Base-by-base conservation (phyloP, 805 yeast genomes). In the Metschnikowia reukaufii region DNA sequence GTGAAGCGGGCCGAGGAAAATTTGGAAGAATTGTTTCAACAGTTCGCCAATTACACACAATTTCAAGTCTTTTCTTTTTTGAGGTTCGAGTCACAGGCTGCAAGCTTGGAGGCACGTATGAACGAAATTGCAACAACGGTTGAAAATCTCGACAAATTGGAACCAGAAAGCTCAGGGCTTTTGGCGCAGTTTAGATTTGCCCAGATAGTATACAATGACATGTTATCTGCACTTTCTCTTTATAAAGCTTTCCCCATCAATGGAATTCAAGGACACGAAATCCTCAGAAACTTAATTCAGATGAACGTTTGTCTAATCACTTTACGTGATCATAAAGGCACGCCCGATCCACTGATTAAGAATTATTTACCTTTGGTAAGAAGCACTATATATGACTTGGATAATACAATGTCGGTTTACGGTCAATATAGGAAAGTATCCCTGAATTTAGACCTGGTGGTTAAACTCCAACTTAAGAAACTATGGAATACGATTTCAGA, bases 201-300 rank as follows among this genome's bases (percentile, higher is more conserved):
- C 12, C 12, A 25, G 3, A 9, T 4, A 13, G 29, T 25, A 9
- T 25, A 25, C 12, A 9, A 25, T 9, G 29, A 25, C 2, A 25
- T 25, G 29, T 25, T 25, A 25, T 3, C 29, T 3, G 29, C 29
- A 4, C 29, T 25, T 25, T 25, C 29, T 25, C 29, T 25, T 4
- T 25, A 3, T 4, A 25, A 4, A 13, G 29, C 29, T 25, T 25
- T 25, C 29, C 29, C 29, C 12, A 13, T 9, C 2, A 25, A 3
- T 13, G 29, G 12, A 3, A 66, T 64, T 67, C 52, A 66, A 17
- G 60, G 56, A 13, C 15, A 31, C 5, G 35, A 34, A 27, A 23
- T 18, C 27, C 40, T 39, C 21, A 17, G 23, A 10, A 25, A 38
- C 4, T 31, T 16, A 15, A 15, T 16, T 4, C 34, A 16, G 34